phyloP scores from a whole-genome alignment of 2,329 filamentous ascomycete species.

The Aspergillus ibericus region DNA sequence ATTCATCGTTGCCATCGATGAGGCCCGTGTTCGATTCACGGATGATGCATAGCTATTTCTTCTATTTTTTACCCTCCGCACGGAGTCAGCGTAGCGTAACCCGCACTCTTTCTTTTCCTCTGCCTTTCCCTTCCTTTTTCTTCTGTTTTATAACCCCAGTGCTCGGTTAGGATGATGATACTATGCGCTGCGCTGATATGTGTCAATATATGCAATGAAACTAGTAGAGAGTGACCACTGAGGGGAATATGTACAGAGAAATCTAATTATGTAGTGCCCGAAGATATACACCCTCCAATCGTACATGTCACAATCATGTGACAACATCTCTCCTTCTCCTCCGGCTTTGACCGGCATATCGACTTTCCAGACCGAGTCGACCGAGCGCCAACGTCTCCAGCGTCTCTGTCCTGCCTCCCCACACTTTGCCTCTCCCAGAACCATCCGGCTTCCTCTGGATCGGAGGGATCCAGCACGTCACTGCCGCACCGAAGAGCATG shows the following conservation, averaged over 20 bases:
- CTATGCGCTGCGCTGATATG: not conserved
- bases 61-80: conserved; percentile 20
- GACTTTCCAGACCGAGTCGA: conserved; percentile 37
- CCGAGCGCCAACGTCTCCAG: conserved; percentile 43
- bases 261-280: not conserved
- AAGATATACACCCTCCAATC: not conserved
- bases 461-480: conserved; percentile 44
- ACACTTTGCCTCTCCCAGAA: conserved; percentile 28
- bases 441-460: conserved; percentile 30
- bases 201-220: not conserved
- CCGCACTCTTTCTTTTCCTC: not conserved
- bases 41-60: conserved; percentile 39
- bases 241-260: not conserved
- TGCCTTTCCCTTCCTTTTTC: not conserved
- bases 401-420: conserved; percentile 39
- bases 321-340: not conserved
- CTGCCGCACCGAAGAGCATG: conserved; percentile 43
- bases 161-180: no score
- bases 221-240: not conserved
- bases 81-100: no score
- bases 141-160: no score
- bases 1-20: conserved; percentile 49
- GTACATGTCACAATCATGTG: not conserved
- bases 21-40: conserved; percentile 51
- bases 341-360: conserved; percentile 25